These are phyloP conservation scores for Clarireedia monteithiana DNA, from an alignment of 2,329 filamentous ascomycete genomes.

Conservation along the genomic window DNA sequence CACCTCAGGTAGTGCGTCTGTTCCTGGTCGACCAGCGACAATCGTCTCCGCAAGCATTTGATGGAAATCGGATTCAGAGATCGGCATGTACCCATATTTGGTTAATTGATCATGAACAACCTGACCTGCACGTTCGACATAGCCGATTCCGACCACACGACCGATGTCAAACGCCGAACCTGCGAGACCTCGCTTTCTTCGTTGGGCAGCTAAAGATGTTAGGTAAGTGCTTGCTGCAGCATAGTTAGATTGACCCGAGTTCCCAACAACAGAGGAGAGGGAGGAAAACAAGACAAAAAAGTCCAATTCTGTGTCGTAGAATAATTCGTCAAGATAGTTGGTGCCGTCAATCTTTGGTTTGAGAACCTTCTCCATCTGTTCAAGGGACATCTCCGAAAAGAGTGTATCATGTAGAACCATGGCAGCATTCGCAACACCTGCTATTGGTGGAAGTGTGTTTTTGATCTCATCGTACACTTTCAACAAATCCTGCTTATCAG, in stretches of 20 bases:
- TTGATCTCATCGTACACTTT: not conserved
- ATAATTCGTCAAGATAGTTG: constrained; percentile 27
- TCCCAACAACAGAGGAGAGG: constrained; percentile 28
- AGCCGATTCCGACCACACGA: constrained; percentile 37
- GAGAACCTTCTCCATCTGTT: constrained; percentile 21
- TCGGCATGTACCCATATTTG: constrained; percentile 13
- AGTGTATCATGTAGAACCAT: constrained; percentile 31
- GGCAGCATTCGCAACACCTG: constrained; percentile 37
- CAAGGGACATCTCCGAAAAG: constrained; percentile 23
- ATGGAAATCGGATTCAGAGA: constrained; percentile 34
- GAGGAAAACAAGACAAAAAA: constrained; percentile 37
- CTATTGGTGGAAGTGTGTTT: constrained; percentile 23
- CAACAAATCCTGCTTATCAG: not conserved
- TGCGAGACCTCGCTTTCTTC: constrained; percentile 34
- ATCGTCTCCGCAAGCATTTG: constrained; percentile 37
- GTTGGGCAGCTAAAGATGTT: constrained; percentile 33
- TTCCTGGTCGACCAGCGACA: constrained; percentile 21
- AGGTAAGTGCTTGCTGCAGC: constrained; percentile 38
- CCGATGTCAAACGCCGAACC: constrained; percentile 46
- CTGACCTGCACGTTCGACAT: constrained; percentile 21
- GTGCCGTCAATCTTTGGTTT: constrained; percentile 32
- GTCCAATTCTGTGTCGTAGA: constrained; percentile 27
- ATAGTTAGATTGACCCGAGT: constrained; percentile 30
- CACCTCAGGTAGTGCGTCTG: not conserved
- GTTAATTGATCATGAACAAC: not conserved